Conservation (phyloP, 257 asterid species). For the Nicotiana sylvestris region DNA sequence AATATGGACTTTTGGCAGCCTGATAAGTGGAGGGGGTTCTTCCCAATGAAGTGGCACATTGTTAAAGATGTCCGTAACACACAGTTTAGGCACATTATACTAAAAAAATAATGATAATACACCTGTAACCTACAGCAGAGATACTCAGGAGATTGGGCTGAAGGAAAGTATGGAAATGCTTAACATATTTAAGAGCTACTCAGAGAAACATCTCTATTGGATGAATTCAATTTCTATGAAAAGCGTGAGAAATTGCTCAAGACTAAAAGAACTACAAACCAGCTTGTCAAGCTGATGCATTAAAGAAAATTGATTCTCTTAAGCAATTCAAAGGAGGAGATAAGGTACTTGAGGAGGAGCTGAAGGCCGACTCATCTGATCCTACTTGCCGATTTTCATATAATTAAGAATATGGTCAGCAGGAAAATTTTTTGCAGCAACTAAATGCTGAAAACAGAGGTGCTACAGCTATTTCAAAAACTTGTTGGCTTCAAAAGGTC, state of each 20-base stretch:
- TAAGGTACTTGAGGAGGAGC: conserved; percentile 24
- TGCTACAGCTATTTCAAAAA: too few species aligned
- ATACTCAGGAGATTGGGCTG: conserved; percentile 77
- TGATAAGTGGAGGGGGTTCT: conserved; percentile 84
- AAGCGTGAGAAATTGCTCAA: conserved; percentile 52
- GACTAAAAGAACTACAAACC: conserved; percentile 34
- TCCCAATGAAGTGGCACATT: conserved; percentile 85
- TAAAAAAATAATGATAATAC: conserved; percentile 62
- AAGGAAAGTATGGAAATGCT: conserved; percentile 79
- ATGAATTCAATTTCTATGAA: conserved; percentile 70
- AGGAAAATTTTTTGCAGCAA: too few species aligned
- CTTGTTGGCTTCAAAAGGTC: too few species aligned
- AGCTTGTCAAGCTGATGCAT: conserved; percentile 20
- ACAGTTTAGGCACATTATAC: conserved; percentile 52
- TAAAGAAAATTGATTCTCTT: conserved; percentile 21
- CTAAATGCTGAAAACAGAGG: too few species aligned
- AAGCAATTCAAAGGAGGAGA: conserved; percentile 30
- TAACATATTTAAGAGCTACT: conserved; percentile 55
- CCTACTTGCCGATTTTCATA: background rate
- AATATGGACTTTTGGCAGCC: conserved; percentile 88
- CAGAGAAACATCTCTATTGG: conserved; percentile 54
- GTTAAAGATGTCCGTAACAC: conserved; percentile 69
- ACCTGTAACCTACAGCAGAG: conserved; percentile 69
- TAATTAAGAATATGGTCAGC: too few species aligned
- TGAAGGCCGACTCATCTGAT: conserved; percentile 20